A percentile compares a stretch with the other conserved stretches of the same genome.
Conservation (phyloP, 192 early-diverging fungal genomes). For the Podila epigama region DNA sequence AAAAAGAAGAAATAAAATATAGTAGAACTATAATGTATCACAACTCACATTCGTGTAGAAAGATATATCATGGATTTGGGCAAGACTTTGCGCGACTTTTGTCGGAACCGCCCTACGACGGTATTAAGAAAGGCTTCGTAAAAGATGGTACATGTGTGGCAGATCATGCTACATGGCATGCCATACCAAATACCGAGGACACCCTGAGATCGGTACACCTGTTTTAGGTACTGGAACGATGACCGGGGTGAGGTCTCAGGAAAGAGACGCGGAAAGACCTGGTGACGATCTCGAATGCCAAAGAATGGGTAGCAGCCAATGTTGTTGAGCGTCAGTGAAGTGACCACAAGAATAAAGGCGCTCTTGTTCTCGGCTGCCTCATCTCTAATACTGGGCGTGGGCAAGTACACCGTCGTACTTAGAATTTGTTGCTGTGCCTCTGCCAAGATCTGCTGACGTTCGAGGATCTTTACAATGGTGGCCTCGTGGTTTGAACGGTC, state of each 20-base stretch:
- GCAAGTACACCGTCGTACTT: slow-evolving; percentile 33
- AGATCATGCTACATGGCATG: slow-evolving; percentile 50
- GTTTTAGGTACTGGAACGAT: slow-evolving; percentile 35
- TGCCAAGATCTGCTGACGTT: slow-evolving; percentile 7
- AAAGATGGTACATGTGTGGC: slow-evolving; percentile 49
- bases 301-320: slow-evolving; percentile 50
- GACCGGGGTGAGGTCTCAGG: slow-evolving; percentile 44
- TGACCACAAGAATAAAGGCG: slow-evolving; percentile 41
- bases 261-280: slow-evolving; percentile 39
- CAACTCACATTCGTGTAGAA: slow-evolving; percentile 31
- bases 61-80: slow-evolving; percentile 38
- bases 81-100: slow-evolving; percentile 25
- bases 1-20: no score
- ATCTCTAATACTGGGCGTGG: slow-evolving; percentile 21
- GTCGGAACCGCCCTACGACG: slow-evolving; percentile 32
- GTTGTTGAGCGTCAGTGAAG: slow-evolving; percentile 47
- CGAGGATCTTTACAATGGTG: slow-evolving; percentile 16
- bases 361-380: slow-evolving; percentile 42
- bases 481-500: slow-evolving; percentile 3
- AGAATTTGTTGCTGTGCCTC: slow-evolving; percentile 39
- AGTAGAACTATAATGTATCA: no score
- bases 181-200: slow-evolving; percentile 49
- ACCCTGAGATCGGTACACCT: slow-evolving; percentile 41
- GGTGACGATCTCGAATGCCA: slow-evolving; percentile 41
- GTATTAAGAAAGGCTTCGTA: slow-evolving; percentile 49